Conservation (phyloP, 2,329 filamentous ascomycete genomes). For the Monosporascus sp. region DNA sequence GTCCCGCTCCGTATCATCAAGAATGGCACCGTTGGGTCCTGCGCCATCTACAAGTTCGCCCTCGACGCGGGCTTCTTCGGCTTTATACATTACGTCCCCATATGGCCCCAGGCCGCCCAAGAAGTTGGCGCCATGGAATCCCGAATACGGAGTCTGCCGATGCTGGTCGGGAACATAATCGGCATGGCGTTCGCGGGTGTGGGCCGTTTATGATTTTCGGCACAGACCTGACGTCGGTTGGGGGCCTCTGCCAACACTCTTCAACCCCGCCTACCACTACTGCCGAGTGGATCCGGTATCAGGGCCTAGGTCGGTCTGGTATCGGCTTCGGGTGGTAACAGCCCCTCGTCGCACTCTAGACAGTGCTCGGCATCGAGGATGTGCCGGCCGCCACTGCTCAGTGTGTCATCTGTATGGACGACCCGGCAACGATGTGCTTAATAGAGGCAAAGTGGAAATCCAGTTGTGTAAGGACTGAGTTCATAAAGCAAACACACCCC, state of each 20-base stretch:
- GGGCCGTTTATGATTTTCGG: conserved; percentile 36
- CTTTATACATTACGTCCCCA: conserved; percentile 34
- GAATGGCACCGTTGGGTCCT: conserved; percentile 30
- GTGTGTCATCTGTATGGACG: no score
- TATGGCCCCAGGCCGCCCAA: conserved; percentile 42
- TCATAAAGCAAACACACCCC: no score
- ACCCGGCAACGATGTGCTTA: no score
- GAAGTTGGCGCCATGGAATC: conserved; percentile 30
- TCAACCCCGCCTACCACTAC: neutral
- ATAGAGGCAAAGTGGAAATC: no score
- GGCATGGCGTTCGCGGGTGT: conserved; percentile 29
- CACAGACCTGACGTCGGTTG: conserved; percentile 26
- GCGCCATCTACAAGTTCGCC: conserved; percentile 29
- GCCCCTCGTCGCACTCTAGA: conserved; percentile 44
- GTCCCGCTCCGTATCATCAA: conserved; percentile 36
- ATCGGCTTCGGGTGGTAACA: conserved; percentile 39
- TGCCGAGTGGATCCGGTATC: no score
- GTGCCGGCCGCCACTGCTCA: conserved; percentile 50
- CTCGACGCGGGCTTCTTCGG: conserved; percentile 26
- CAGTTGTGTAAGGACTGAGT: no score
- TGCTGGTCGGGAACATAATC: conserved; percentile 32
- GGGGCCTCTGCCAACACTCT: conserved; percentile 17
- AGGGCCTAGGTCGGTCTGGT: conserved; percentile 12
- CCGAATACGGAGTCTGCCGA: conserved; percentile 35
- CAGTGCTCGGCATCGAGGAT: conserved; percentile 45